Evolutionary conservation across 2,329 filamentous ascomycete species (phyloP).

Genomic region (Hortaea werneckii): DNA sequence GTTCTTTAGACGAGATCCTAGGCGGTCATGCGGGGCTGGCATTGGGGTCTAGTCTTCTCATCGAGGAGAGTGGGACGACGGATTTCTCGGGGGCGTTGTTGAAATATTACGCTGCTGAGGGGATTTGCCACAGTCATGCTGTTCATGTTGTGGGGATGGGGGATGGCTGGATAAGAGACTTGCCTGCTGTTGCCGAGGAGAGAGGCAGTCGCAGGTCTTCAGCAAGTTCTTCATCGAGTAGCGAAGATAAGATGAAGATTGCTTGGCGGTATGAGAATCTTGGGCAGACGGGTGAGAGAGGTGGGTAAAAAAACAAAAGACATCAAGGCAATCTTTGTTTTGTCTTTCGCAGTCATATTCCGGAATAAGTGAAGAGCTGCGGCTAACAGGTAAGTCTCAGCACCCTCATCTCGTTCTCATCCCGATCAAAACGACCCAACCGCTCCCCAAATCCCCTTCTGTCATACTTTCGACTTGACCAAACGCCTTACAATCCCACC

Average conservation of each 20-base stretch:
- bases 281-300: slow-evolving; percentile 58
- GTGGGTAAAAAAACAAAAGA: slow-evolving; percentile 35
- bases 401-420: slow-evolving; percentile 16
- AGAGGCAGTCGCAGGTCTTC: slow-evolving; percentile 26
- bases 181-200: slow-evolving; percentile 58
- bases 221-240: slow-evolving; percentile 21
- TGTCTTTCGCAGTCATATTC: neutral
- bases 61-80: slow-evolving; percentile 86
- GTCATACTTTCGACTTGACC: slow-evolving; percentile 43
- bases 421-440: slow-evolving; percentile 3
- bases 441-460: slow-evolving; percentile 29
- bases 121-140: slow-evolving; percentile 79
- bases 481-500: slow-evolving; percentile 37
- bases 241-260: slow-evolving; percentile 85
- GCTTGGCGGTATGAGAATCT: slow-evolving; percentile 92
- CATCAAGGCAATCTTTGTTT: neutral
- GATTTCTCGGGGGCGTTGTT: slow-evolving; percentile 81
- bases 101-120: slow-evolving; percentile 86
- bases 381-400: slow-evolving; percentile 17
- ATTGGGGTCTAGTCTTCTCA: slow-evolving; percentile 66
- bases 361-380: neutral
- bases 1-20: slow-evolving; percentile 72
- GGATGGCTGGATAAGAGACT: slow-evolving; percentile 69
- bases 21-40: slow-evolving; percentile 79
- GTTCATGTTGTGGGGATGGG: slow-evolving; percentile 76